phyloP scores from a whole-genome alignment of 805 yeast species.

The Komagataella mondaviorum region DNA sequence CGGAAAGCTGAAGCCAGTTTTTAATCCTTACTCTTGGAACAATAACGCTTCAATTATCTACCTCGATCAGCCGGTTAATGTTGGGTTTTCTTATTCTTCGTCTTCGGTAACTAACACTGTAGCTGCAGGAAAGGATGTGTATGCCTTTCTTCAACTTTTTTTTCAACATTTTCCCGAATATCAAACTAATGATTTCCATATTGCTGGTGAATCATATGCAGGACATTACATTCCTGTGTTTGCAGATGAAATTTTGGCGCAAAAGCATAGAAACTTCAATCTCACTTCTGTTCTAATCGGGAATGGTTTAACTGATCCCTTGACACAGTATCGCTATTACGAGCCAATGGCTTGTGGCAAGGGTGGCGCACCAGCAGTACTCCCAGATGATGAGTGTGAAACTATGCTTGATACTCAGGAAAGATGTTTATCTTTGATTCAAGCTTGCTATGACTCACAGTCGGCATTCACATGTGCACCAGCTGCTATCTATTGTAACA shows the following conservation, averaged over 20 bases:
- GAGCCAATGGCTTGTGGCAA: constrained; percentile 94
- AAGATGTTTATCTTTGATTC: constrained; percentile 64
- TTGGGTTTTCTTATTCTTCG: constrained; percentile 63
- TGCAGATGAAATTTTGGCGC: constrained; percentile 66
- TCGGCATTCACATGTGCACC: constrained; percentile 83
- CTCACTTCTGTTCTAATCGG: constrained; percentile 76
- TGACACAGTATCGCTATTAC: constrained; percentile 63
- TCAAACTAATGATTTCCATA: constrained; percentile 50
- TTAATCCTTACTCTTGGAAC: constrained; percentile 78
- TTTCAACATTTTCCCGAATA: constrained; percentile 60
- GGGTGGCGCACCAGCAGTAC: constrained; percentile 69
- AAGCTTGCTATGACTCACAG: constrained; percentile 64
- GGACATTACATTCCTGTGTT: constrained; percentile 91
- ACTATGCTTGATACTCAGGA: constrained; percentile 55
- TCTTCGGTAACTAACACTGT: constrained; percentile 55
- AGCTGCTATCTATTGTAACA: constrained; percentile 82
- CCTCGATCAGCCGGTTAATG: constrained; percentile 82
- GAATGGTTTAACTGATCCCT: constrained; percentile 82
- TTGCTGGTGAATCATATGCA: constrained; percentile 89
- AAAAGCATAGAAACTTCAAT: constrained; percentile 41
- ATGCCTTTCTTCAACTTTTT: constrained; percentile 66
- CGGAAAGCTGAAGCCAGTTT: constrained; percentile 44
- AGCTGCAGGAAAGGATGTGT: constrained; percentile 76
- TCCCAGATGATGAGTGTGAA: constrained; percentile 70
- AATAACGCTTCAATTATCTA: constrained; percentile 73